Evolutionary conservation across 805 yeast species (phyloP).

Genomic region (Candida taoyuanica): DNA sequence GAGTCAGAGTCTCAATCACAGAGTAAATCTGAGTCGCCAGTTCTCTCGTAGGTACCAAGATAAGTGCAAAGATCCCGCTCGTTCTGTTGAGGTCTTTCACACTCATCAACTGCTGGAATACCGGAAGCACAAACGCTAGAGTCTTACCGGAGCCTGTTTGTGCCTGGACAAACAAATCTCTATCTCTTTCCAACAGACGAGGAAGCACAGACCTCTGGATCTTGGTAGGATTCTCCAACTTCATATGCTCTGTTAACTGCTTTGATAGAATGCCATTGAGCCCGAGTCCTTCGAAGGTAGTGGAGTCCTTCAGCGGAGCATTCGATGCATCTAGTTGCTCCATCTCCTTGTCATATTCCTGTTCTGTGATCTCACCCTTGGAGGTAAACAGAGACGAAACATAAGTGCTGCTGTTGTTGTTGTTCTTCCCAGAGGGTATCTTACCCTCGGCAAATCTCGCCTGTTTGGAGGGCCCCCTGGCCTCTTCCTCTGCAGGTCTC

Average conservation of each 20-base stretch:
- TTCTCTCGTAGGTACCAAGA: slow-evolving; percentile 93
- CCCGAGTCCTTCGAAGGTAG: slow-evolving; percentile 70
- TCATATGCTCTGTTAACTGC: slow-evolving; percentile 54
- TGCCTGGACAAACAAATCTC: slow-evolving; percentile 86
- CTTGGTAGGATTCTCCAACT: slow-evolving; percentile 67
- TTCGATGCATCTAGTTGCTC: slow-evolving; percentile 58
- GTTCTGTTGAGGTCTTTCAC: slow-evolving; percentile 48
- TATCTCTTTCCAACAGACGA: slow-evolving; percentile 35
- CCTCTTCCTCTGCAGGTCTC: slow-evolving; percentile 13
- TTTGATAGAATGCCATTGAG: slow-evolving; percentile 47
- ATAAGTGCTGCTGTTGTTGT: slow-evolving; percentile 47
- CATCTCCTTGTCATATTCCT: slow-evolving; percentile 34
- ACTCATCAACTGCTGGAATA: slow-evolving; percentile 65
- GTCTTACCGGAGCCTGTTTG: slow-evolving; percentile 99
- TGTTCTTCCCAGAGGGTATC: slow-evolving; percentile 40
- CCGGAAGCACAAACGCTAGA: slow-evolving; percentile 79
- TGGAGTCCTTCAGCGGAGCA: slow-evolving; percentile 69
- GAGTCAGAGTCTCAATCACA: slow-evolving; percentile 67
- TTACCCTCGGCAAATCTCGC: slow-evolving; percentile 42
- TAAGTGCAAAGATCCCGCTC: slow-evolving; percentile 83
- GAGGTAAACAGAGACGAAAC: slow-evolving; percentile 85
- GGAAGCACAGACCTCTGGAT: slow-evolving; percentile 85
- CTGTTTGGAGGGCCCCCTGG: slow-evolving; percentile 31
- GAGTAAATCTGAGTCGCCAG: slow-evolving; percentile 85
- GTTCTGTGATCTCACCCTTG: slow-evolving; percentile 46